A percentile compares a stretch with the other conserved stretches of the same genome.
Evolutionary conservation across 352 stramenopile species (phyloP).

Genomic region (Phytopythium litorale): DNA sequence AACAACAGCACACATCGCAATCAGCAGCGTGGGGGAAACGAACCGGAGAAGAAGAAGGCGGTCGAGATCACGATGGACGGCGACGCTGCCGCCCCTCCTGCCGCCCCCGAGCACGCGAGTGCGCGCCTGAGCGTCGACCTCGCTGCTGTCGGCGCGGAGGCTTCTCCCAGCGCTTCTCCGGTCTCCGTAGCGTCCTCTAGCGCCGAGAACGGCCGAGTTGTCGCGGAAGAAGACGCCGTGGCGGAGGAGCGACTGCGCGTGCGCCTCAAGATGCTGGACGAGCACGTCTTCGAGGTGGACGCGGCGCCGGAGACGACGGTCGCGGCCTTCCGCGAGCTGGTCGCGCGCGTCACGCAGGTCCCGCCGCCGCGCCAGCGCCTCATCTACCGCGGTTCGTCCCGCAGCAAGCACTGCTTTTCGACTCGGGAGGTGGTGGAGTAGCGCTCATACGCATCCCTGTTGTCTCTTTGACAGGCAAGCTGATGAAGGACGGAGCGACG

Average conservation of each 20-base stretch:
- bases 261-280: conserved; percentile 74
- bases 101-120: neutral
- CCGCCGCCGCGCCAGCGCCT: conserved; percentile 72
- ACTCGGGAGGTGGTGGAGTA: no score
- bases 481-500: conserved; percentile 75
- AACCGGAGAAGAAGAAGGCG: neutral
- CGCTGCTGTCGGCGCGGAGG: neutral
- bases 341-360: conserved; percentile 55
- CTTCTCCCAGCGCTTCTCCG: conserved; percentile 1
- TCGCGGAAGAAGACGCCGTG: neutral
- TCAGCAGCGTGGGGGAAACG: neutral
- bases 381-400: conserved; percentile 81
- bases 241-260: conserved; percentile 24
- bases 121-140: neutral
- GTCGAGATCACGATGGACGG: neutral
- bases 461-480: conserved; percentile 36
- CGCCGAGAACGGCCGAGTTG: neutral
- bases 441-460: no score
- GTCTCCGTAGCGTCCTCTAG: neutral
- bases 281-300: conserved; percentile 68
- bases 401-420: no score
- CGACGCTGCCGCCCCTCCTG: neutral
- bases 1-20: neutral
- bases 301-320: conserved; percentile 40
- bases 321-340: conserved; percentile 54